Evolutionary conservation across 2,329 filamentous ascomycete genomes (phyloP), one percentile per base, ranked within the genome.

Genomic region (Calonectria leucothoes): DNA sequence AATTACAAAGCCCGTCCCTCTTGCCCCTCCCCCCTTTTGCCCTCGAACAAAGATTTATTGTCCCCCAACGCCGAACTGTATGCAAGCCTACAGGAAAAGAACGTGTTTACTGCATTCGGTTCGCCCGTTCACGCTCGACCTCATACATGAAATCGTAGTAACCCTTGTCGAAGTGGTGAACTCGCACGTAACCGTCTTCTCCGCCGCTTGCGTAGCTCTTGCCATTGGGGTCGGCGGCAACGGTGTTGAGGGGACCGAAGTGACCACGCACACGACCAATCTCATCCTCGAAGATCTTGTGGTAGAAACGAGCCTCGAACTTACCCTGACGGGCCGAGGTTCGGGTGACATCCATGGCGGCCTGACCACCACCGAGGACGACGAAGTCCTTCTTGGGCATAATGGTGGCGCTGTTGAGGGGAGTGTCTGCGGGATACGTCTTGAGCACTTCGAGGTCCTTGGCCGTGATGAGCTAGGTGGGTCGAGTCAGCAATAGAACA

Each of bases 101-200:
- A 79, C 76, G 75, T 75, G 75, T 80, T 74, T 82, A 84, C 81
- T 85, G 80, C 82, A 83, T 76, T 70, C 83, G 85, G 86, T 90
- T 90, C 81, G 86, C 83, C 76, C 88, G 87, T 89, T 98, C 96
- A 86, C 96, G 91, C 92, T 99, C 97, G 75, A 98, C 97, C 90
- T 99, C 97, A 86, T 98, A 99, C 89, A 94, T 92, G 88, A 99
- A 99, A 87, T 99, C 97, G 85, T 97, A 98, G 90, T 98, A 99
- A 75, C 94, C 92, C 90, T 98, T 98, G 88, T 99, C 97, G 87
- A 99, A 99, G 87, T 98, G 95, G 88, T 99, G 97, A 79, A 98
- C 93, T 83, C 97, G 94, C 77, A 99, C 96, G 88, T 99, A 99
- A 82, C 97, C 97, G 86, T 99, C 97, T 89, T 99, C 97, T 87